These are phyloP conservation scores for Lumnitzera littorea DNA, from an alignment of 345 rosid species.

Conservation along the genomic window DNA sequence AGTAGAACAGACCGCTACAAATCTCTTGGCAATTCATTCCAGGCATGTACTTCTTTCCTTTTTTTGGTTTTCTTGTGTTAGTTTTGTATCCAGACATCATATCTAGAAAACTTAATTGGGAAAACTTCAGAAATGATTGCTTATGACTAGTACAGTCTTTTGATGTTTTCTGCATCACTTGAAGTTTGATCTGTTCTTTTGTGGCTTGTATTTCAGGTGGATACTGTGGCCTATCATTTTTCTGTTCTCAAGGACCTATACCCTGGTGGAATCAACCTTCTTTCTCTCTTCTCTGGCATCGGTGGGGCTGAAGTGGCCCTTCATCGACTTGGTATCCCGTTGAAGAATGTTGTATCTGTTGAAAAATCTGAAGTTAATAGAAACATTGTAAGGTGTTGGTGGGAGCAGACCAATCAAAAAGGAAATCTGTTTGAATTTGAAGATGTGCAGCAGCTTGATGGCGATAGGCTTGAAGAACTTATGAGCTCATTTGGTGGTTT, in stretches of 20 bases:
- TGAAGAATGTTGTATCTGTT: constrained; percentile 70
- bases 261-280: constrained; percentile 60
- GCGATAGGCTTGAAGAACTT: constrained; percentile 33
- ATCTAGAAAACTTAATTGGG: neutral
- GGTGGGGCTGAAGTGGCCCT: constrained; percentile 96
- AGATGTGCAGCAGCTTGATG: constrained; percentile 46
- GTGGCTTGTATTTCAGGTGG: constrained; percentile 43
- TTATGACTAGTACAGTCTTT: too few relatives aligned
- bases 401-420: constrained; percentile 87
- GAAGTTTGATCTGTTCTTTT: neutral
- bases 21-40: constrained; percentile 91
- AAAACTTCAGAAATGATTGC: too few relatives aligned
- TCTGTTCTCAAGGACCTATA: constrained; percentile 56
- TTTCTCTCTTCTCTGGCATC: constrained; percentile 88
- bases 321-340: constrained; percentile 54
- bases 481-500: constrained; percentile 59
- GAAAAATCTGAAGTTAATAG: constrained; percentile 64
- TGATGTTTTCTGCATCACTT: neutral
- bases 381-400: constrained; percentile 53
- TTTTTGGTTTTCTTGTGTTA: neutral
- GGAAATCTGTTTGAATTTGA: constrained; percentile 48
- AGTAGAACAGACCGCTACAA: constrained; percentile 76
- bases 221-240: constrained; percentile 87
- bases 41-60: constrained; percentile 28
- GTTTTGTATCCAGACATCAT: neutral